phyloP scores from a whole-genome alignment of 2,329 filamentous ascomycete species.

The Fusarium tupiense region DNA sequence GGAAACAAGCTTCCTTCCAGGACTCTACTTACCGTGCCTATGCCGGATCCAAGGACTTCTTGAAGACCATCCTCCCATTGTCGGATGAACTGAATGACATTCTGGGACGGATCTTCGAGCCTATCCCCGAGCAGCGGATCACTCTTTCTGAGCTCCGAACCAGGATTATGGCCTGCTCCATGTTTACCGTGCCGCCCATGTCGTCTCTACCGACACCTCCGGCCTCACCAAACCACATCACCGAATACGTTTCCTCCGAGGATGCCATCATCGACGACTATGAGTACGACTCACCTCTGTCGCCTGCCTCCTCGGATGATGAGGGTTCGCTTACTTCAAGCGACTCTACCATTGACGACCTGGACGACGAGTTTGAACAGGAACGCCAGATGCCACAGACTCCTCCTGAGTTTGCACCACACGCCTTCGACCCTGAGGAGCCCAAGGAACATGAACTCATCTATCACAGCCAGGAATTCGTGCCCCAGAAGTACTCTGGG shows the following conservation, averaged over 20 bases:
- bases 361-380: constrained; percentile 59
- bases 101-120: constrained; percentile 86
- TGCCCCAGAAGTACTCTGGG: constrained; percentile 57
- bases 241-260: constrained; percentile 60
- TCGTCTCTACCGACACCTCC: constrained; percentile 51
- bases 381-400: constrained; percentile 53
- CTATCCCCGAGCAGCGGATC: constrained; percentile 84
- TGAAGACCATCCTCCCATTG: constrained; percentile 91
- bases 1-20: constrained; percentile 94
- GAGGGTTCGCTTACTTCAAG: constrained; percentile 66
- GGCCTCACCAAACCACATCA: constrained; percentile 54
- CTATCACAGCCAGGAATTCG: constrained; percentile 58
- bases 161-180: constrained; percentile 78
- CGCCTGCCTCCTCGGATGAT: constrained; percentile 64
- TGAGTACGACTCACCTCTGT: constrained; percentile 59
- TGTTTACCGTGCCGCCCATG: constrained; percentile 69
- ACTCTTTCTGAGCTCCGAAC: constrained; percentile 81
- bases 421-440: constrained; percentile 60
- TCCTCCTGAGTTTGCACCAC: constrained; percentile 54
- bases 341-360: constrained; percentile 62
- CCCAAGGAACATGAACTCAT: constrained; percentile 50
- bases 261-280: constrained; percentile 55
- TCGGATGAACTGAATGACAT: constrained; percentile 91
- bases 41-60: constrained; percentile 83
- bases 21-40: constrained; percentile 96